A percentile compares a stretch with the other conserved stretches of the same genome.
phyloP scores from a whole-genome alignment of 768 basidiomycete species.

The Mrakia frigida region DNA sequence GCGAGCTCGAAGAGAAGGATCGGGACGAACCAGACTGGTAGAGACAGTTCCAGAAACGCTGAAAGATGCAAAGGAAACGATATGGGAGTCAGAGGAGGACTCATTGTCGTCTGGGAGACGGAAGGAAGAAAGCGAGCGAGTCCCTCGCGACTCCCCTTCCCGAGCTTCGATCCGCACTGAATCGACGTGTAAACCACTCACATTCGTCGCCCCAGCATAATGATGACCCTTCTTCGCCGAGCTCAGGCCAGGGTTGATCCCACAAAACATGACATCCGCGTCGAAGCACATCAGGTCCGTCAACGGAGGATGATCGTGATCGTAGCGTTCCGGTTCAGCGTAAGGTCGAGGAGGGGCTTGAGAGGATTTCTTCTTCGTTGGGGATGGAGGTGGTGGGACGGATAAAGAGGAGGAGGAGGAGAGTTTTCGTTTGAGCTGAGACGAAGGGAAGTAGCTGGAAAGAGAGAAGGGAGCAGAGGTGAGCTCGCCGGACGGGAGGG shows the following conservation, averaged over 20 bases:
- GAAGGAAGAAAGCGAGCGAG: slow-evolving; percentile 52
- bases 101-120: background rate
- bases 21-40: slow-evolving; percentile 53
- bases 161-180: no score
- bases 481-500: background rate
- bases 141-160: no score
- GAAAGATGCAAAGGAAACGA: slow-evolving; percentile 17
- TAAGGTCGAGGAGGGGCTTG: background rate
- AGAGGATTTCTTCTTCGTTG: slow-evolving; percentile 7
- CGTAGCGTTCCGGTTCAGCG: slow-evolving; percentile 6
- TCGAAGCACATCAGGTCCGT: background rate
- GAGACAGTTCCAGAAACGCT: slow-evolving; percentile 48
- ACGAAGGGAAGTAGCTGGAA: background rate
- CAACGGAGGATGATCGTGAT: background rate
- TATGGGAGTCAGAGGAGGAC: background rate
- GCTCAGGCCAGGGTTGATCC: slow-evolving; percentile 70
- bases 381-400: background rate
- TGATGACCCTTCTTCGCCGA: slow-evolving; percentile 71
- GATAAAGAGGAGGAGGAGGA: background rate
- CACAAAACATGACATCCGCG: slow-evolving; percentile 69
- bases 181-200: no score
- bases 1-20: background rate
- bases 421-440: background rate
- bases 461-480: background rate
- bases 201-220: slow-evolving; percentile 68